These are phyloP conservation scores for Eutrema salsugineum DNA, from an alignment of 441 rosid genomes.

Conservation along the genomic window DNA sequence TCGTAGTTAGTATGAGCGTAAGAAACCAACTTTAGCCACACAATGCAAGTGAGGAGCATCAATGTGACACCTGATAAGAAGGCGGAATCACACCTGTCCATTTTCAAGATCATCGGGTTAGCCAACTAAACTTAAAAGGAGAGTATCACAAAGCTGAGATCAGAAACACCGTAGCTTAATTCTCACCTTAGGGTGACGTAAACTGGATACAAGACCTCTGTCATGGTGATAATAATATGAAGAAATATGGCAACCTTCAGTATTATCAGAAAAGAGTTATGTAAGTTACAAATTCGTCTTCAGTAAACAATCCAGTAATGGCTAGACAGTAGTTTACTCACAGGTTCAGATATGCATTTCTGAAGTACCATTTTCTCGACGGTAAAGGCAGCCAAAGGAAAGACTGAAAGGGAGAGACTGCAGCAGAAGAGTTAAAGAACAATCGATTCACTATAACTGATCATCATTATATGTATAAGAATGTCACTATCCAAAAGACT, in stretches of 20 bases:
- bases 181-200: slow-evolving; percentile 79
- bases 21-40: slow-evolving; percentile 88
- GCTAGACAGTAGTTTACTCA: slow-evolving; percentile 37
- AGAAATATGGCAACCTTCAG: slow-evolving; percentile 64
- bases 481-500: background rate
- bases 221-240: slow-evolving; percentile 69
- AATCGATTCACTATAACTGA: background rate
- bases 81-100: slow-evolving; percentile 86
- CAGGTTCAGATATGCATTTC: slow-evolving; percentile 58
- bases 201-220: slow-evolving; percentile 79
- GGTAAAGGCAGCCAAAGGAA: slow-evolving; percentile 68
- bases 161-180: background rate
- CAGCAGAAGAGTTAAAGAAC: slow-evolving; percentile 18
- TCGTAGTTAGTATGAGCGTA: slow-evolving; percentile 78
- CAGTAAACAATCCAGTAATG: background rate
- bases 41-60: slow-evolving; percentile 87
- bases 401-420: slow-evolving; percentile 83
- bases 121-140: background rate
- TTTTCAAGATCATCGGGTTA: slow-evolving; percentile 4
- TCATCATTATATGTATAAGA: slow-evolving; percentile 1
- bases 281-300: background rate
- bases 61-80: slow-evolving; percentile 67
- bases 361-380: slow-evolving; percentile 75
- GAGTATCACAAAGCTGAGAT: slow-evolving; percentile 9
- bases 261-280: background rate